Evolutionary conservation across 805 yeast genomes (phyloP), one percentile per base, ranked within the genome.

Genomic region (Pichia occidentalis): DNA sequence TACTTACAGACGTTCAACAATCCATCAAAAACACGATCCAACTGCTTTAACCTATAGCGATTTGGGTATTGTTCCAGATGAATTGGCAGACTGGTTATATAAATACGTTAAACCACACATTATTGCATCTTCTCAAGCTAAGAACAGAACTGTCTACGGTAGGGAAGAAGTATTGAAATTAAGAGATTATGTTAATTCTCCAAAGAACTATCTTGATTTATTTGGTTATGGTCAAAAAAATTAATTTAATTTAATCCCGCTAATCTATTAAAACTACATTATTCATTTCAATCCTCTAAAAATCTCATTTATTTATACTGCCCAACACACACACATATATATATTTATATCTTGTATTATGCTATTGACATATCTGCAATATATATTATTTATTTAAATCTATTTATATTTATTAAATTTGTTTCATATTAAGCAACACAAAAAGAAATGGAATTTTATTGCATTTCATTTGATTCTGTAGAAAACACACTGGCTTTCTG

Each of bases 1-100:
- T 60, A 79, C 78, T 58, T 71, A 81, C 39, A 82, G 77, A 60
- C 77, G 95, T 64, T 77, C 77, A 60, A 69, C 73, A 51, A 68
- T 81, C 42, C 68, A 81, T 61, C 95, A 85, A 61, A 54, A 52
- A 16, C 67, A 78, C 44, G 83, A 78, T 53, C 69, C 73, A 22
- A 54, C 57, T 12, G 86, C 85, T 19, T 65, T 68, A 52, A 73
- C 81, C 12, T 85, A 80, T 59, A 64, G 62, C 24, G 92, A 85
- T 54, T 70, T 85, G 51, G 92, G 85, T 31, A 75, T 85, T 54
- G 65, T 68, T 32, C 73, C 79, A 12, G 76, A 66, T 43, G 62
- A 67, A 42, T 61, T 80, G 32, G 68, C 67, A 26, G 77, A 72
- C 48, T 65, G 64, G 57, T 52, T 71, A 21, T 70, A 67, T 53